phyloP scores from a whole-genome alignment of 1,284 basidiomycete genomes.

The Clitocybe nebularis region DNA sequence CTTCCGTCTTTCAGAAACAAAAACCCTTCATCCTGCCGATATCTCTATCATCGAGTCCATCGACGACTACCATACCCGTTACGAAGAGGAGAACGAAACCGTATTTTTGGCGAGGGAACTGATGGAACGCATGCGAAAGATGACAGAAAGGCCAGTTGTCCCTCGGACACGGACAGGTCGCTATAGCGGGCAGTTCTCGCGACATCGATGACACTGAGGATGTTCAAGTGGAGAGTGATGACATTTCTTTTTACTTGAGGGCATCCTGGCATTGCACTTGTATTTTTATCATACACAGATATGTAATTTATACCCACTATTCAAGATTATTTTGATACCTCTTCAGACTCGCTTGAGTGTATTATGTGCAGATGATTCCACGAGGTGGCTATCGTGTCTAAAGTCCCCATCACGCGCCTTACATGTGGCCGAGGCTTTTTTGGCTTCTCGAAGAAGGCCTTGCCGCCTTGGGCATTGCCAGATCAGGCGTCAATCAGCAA shows the following conservation, averaged over 20 bases:
- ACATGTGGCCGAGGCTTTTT: not conserved
- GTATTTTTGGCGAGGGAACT: constrained; percentile 60
- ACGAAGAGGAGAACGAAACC: constrained; percentile 60
- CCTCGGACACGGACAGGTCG: constrained; percentile 23
- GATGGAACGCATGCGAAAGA: constrained; percentile 46
- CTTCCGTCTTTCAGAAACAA: constrained; percentile 47
- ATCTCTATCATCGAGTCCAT: constrained; percentile 54
- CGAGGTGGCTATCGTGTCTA: too few relatives aligned
- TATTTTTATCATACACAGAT: constrained; percentile 17
- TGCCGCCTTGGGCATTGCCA: too few relatives aligned
- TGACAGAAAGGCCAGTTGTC: constrained; percentile 32
- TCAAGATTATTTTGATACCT: constrained; percentile 6
- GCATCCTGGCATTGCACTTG: constrained; percentile 11
- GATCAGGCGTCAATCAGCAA: too few relatives aligned
- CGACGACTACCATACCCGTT: constrained; percentile 42
- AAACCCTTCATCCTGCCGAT: constrained; percentile 45
- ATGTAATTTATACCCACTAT: constrained; percentile 8
- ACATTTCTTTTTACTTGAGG: constrained; percentile 3
- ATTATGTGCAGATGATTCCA: too few relatives aligned
- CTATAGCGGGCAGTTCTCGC: constrained; percentile 13
- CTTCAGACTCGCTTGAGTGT: not conserved
- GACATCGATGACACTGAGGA: constrained; percentile 5
- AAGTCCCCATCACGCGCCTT: not conserved
- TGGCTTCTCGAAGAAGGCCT: too few relatives aligned
- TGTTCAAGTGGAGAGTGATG: not conserved